phyloP scores from a whole-genome alignment of 345 rosid genomes.

The Salix brachista region DNA sequence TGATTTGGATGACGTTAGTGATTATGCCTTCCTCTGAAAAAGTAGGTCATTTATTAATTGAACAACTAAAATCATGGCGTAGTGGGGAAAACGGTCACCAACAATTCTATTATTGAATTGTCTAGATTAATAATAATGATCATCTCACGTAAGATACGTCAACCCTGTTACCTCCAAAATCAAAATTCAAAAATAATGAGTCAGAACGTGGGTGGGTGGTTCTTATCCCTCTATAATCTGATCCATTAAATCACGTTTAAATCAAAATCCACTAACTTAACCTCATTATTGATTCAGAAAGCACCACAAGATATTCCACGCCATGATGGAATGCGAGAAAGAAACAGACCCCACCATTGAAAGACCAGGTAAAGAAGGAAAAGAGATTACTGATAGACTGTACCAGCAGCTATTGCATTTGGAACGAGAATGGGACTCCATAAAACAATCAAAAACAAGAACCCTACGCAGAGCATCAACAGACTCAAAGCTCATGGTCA shows the following conservation, averaged over 20 bases:
- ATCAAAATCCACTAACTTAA: conserved; percentile 10
- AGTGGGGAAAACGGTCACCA: not conserved
- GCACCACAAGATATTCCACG: not conserved
- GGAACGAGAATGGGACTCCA: conserved; percentile 40
- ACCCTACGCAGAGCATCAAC: conserved; percentile 19
- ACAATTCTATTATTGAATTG: not conserved
- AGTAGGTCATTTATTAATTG: not conserved
- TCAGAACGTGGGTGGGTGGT: conserved; percentile 25
- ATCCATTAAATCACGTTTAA: conserved; percentile 24
- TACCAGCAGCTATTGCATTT: conserved; percentile 22
- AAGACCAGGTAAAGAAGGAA: conserved; percentile 14
- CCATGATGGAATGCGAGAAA: conserved; percentile 5
- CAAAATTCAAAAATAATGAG: conserved; percentile 20
- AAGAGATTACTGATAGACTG: conserved; percentile 20
- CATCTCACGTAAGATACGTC: not conserved
- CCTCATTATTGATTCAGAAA: conserved; percentile 7
- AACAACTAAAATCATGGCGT: not conserved
- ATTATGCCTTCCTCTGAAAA: not conserved
- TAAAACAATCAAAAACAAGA: conserved; percentile 28
- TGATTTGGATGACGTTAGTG: not conserved
- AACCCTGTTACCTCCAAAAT: not conserved
- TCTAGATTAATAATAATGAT: not conserved
- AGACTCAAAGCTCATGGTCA: conserved; percentile 18
- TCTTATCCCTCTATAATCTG: conserved; percentile 19
- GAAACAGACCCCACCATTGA: conserved; percentile 30